phyloP scores from a whole-genome alignment of 1,139 yeast species.

The Nakaseomyces bracarensis region DNA sequence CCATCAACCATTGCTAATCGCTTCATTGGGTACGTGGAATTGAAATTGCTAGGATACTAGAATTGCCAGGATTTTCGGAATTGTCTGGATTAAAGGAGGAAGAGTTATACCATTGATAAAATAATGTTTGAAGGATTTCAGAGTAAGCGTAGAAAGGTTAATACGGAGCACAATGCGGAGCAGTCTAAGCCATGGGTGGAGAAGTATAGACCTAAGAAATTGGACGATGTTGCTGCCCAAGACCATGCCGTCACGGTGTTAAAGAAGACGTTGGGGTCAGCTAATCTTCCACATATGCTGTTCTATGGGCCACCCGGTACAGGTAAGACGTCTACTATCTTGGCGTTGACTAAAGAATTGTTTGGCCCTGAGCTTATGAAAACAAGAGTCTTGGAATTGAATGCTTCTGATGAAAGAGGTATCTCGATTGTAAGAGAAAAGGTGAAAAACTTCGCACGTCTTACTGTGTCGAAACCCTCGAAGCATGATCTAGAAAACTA shows the following conservation, averaged over 20 bases:
- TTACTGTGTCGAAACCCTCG: constrained; percentile 75
- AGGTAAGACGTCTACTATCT: constrained; percentile 87
- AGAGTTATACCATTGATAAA: too few relatives aligned
- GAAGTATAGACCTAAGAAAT: constrained; percentile 51
- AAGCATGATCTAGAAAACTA: constrained; percentile 57
- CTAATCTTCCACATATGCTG: constrained; percentile 88
- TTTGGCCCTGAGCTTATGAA: constrained; percentile 68
- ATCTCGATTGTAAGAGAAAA: constrained; percentile 87
- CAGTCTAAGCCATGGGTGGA: constrained; percentile 33
- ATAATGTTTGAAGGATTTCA: constrained; percentile 20
- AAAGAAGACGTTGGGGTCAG: constrained; percentile 65
- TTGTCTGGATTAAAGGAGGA: too few relatives aligned
- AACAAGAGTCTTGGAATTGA: constrained; percentile 77
- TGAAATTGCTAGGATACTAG: too few relatives aligned
- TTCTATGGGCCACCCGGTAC: constrained; percentile 98
- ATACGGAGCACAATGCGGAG: constrained; percentile 14
- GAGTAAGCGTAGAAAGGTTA: constrained; percentile 23
- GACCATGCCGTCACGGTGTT: constrained; percentile 84
- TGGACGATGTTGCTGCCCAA: constrained; percentile 86
- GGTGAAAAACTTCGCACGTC: constrained; percentile 83
- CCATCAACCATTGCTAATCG: too few relatives aligned
- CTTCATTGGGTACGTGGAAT: too few relatives aligned
- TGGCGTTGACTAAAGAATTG: constrained; percentile 78
- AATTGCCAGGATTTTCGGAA: too few relatives aligned
- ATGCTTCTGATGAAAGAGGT: constrained; percentile 96